A percentile compares a stretch with the other conserved stretches of the same genome.
These are phyloP conservation scores for Acephala macrosclerotiorum DNA, from an alignment of 2,329 filamentous ascomycete species.

Conservation along the genomic window DNA sequence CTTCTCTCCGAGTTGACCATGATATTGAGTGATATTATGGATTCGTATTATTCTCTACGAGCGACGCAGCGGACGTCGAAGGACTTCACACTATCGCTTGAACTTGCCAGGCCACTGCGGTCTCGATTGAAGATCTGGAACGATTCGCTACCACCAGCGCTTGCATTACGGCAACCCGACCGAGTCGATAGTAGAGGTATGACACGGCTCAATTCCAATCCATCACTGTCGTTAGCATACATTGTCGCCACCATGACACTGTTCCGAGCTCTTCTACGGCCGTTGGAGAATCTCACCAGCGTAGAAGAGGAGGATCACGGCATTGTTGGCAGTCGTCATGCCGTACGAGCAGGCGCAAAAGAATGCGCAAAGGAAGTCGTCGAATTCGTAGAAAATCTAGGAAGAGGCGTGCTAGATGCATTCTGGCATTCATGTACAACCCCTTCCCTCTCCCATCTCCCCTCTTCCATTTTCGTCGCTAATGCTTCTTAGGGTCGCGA, in stretches of 20 bases:
- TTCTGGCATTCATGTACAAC: conserved; percentile 43
- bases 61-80: conserved; percentile 41
- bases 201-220: conserved; percentile 41
- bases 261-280: conserved; percentile 44
- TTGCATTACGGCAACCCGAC: conserved; percentile 35
- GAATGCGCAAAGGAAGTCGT: conserved; percentile 44
- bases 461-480: background rate
- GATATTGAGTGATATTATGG: conserved; percentile 45
- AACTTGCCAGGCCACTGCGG: conserved; percentile 40
- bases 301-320: conserved; percentile 38
- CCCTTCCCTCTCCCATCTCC: background rate
- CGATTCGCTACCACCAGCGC: conserved; percentile 40
- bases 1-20: conserved; percentile 42
- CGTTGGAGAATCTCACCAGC: conserved; percentile 39
- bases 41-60: conserved; percentile 43
- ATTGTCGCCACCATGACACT: conserved; percentile 47
- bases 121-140: conserved; percentile 43
- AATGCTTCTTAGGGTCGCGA: conserved; percentile 38
- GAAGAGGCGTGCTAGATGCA: conserved; percentile 40
- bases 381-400: conserved; percentile 43
- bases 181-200: conserved; percentile 35
- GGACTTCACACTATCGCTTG: conserved; percentile 42
- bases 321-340: conserved; percentile 33
- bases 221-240: conserved; percentile 44
- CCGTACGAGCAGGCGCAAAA: conserved; percentile 41